phyloP scores from a whole-genome alignment of 495 filamentous ascomycete species.

The Amorphotheca resinae region DNA sequence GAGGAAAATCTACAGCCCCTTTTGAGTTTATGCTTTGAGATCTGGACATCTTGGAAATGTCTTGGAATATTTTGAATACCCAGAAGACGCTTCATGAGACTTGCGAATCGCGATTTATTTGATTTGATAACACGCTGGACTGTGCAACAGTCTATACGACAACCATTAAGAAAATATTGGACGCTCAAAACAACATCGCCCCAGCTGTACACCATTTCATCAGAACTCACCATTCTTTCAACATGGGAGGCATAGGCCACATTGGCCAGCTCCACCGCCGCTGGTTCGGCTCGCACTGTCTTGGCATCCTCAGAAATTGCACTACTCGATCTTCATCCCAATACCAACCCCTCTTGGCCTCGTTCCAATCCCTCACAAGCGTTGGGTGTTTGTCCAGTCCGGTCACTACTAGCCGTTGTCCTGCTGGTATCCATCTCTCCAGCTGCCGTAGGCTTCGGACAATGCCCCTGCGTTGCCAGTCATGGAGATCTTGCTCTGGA shows the following conservation, averaged over 20 bases:
- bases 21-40: conserved; percentile 17
- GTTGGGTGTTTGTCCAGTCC: not conserved
- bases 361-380: not conserved
- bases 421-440: not conserved
- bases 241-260: too few species aligned
- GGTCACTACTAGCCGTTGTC: not conserved
- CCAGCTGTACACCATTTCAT: not conserved
- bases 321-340: not conserved
- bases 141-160: not conserved
- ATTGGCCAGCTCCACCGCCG: not conserved
- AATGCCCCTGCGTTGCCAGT: not conserved
- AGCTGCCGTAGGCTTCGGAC: not conserved
- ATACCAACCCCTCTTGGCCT: not conserved
- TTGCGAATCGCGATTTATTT: too few species aligned
- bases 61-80: not conserved
- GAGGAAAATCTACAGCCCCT: not conserved
- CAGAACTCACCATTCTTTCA: not conserved
- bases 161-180: not conserved
- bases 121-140: not conserved
- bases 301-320: not conserved
- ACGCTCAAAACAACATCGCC: not conserved
- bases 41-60: not conserved
- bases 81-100: too few species aligned
- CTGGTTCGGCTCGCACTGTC: not conserved
- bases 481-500: not conserved